These are phyloP conservation scores for Trichoderma aggressivum DNA, from an alignment of 2,329 filamentous ascomycete genomes.

Conservation along the genomic window DNA sequence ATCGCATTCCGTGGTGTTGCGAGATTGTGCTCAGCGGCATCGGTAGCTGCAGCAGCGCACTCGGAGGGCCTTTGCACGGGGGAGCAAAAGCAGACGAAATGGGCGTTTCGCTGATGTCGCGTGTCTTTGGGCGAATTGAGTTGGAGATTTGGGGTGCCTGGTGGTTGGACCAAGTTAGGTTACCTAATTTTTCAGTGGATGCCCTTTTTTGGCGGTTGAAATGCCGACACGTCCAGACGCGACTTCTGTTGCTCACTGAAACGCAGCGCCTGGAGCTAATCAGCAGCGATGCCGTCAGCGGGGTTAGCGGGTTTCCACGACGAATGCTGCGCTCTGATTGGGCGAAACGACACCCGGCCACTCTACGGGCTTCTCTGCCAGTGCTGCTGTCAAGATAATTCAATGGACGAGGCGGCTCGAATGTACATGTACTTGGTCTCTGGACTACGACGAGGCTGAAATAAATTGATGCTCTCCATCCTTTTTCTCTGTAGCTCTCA, in stretches of 20 bases:
- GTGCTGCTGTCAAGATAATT: background rate
- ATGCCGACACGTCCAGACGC: conserved; percentile 40
- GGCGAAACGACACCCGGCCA: background rate
- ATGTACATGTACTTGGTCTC: background rate
- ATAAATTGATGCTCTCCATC: background rate
- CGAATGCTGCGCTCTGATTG: background rate
- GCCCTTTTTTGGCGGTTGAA: conserved; percentile 19
- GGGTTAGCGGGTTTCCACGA: background rate
- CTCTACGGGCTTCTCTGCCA: background rate
- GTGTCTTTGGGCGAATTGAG: conserved; percentile 10
- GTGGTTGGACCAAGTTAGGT: conserved; percentile 17
- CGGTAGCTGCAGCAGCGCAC: conserved; percentile 7
- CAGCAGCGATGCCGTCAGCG: conserved; percentile 5
- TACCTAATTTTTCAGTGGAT: conserved; percentile 18
- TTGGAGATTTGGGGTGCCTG: background rate
- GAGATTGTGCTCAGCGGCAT: conserved; percentile 23
- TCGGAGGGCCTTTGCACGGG: background rate
- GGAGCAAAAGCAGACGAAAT: background rate
- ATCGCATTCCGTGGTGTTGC: conserved; percentile 59
- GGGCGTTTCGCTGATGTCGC: conserved; percentile 7
- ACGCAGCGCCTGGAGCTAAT: background rate
- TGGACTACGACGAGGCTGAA: background rate
- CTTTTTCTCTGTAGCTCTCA: background rate
- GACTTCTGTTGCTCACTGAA: conserved; percentile 22
- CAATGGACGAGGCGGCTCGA: background rate